These are phyloP conservation scores for Pythium folliculosum DNA, from an alignment of 352 stramenopile species.

Conservation along the genomic window DNA sequence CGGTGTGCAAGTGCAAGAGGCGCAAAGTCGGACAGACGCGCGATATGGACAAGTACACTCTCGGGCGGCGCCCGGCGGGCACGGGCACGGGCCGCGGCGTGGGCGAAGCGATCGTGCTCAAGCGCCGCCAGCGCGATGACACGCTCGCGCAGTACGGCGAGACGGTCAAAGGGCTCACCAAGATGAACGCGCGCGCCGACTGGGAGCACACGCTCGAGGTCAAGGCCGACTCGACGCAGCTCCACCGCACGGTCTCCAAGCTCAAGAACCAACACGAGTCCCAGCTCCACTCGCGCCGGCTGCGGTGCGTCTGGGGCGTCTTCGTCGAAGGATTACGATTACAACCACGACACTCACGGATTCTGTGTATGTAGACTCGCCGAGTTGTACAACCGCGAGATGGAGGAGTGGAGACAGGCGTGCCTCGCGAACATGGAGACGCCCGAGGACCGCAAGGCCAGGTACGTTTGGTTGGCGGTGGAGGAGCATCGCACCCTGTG, in stretches of 20 bases:
- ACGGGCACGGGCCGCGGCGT: conserved; percentile 43
- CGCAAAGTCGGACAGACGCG: neutral
- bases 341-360: too few species aligned
- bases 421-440: conserved; percentile 77
- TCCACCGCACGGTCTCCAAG: conserved; percentile 43
- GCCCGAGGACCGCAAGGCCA: conserved; percentile 75
- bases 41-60: conserved; percentile 17
- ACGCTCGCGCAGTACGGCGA: conserved; percentile 54
- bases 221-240: conserved; percentile 50
- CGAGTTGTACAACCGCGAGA: conserved; percentile 75
- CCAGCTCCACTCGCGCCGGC: conserved; percentile 57
- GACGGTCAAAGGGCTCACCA: conserved; percentile 50
- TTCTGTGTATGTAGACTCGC: conserved; percentile 42
- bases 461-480: too few species aligned
- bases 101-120: conserved; percentile 73
- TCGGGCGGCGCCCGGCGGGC: conserved; percentile 9
- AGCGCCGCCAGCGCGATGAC: conserved; percentile 70
- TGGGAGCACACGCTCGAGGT: conserved; percentile 69
- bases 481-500: too few species aligned
- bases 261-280: conserved; percentile 81
- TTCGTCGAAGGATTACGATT: too few species aligned
- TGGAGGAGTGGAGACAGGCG: conserved; percentile 68
- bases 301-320: conserved; percentile 51
- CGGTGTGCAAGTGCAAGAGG: neutral
- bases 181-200: conserved; percentile 61